Percentiles rank a stretch among this genome's conserved stretches.
Evolutionary conservation across 176 grass and related monocot species (phyloP).

Genomic region (Puccinellia tenuiflora): DNA sequence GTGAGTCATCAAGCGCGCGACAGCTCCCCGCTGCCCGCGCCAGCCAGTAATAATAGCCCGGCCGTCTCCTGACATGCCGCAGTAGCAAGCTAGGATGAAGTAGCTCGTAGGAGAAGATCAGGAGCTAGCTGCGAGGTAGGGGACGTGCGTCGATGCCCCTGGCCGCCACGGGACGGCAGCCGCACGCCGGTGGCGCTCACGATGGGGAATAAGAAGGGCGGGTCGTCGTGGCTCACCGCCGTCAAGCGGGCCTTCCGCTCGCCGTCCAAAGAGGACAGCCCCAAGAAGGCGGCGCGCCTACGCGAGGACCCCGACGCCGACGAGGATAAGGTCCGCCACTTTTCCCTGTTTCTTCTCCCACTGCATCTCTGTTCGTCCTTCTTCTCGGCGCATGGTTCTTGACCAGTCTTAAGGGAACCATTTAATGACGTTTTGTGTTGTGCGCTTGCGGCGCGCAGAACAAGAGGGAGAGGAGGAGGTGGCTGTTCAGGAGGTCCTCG

Average conservation of each 20-base stretch:
- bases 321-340: slow-evolving; percentile 33
- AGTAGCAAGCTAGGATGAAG: neutral
- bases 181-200: neutral
- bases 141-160: slow-evolving; percentile 1
- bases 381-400: neutral
- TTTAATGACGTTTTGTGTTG: neutral
- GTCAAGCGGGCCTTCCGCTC: slow-evolving; percentile 94
- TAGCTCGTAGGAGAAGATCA: neutral
- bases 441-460: slow-evolving; percentile 9
- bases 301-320: slow-evolving; percentile 33
- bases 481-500: slow-evolving; percentile 69
- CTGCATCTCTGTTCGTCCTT: neutral
- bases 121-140: neutral
- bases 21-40: neutral
- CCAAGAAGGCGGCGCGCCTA: slow-evolving; percentile 35
- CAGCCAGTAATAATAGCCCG: neutral
- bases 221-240: slow-evolving; percentile 85
- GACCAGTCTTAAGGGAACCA: neutral
- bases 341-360: neutral
- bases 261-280: slow-evolving; percentile 77
- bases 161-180: neutral
- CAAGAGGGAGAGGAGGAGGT: slow-evolving; percentile 73
- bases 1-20: slow-evolving; percentile 15
- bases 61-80: neutral
- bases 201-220: slow-evolving; percentile 87